Conservation (phyloP, 257 asterid species). For the Sherardia arvensis region DNA sequence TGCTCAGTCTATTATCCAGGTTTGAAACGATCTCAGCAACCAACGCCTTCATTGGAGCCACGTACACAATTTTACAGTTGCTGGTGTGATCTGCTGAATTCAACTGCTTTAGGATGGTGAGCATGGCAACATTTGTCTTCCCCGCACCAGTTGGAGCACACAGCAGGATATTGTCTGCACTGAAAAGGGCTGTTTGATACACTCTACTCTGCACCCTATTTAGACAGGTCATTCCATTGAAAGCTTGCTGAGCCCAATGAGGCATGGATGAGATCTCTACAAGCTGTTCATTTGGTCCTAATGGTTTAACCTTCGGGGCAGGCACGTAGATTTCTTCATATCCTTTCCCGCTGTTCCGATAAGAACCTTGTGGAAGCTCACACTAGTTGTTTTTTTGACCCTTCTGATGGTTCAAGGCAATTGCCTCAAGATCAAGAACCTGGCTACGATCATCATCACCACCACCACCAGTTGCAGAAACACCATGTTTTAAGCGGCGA, state of each 20-base stretch:
- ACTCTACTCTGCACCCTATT: slow-evolving; percentile 39
- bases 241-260: slow-evolving; percentile 37
- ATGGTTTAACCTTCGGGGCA: slow-evolving; percentile 26
- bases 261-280: slow-evolving; percentile 30
- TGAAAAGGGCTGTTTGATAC: slow-evolving; percentile 31
- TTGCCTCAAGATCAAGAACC: slow-evolving; percentile 26
- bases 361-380: slow-evolving; percentile 29
- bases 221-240: slow-evolving; percentile 30
- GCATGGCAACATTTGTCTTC: slow-evolving; percentile 43
- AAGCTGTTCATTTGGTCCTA: slow-evolving; percentile 24
- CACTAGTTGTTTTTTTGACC: slow-evolving; percentile 29
- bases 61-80: slow-evolving; percentile 33
- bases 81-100: neutral
- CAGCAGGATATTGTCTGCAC: slow-evolving; percentile 27
- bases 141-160: slow-evolving; percentile 50
- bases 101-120: slow-evolving; percentile 32
- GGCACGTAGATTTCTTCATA: slow-evolving; percentile 40
- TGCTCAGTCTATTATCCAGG: slow-evolving; percentile 27
- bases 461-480: no score
- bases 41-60: slow-evolving; percentile 43
- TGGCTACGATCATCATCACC: slow-evolving; percentile 25
- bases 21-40: slow-evolving; percentile 42
- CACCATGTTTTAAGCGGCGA: slow-evolving; percentile 34
- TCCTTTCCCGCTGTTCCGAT: slow-evolving; percentile 25
- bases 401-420: slow-evolving; percentile 22